phyloP scores from a whole-genome alignment of 2,329 filamentous ascomycete species.

The Microdochium bolleyi region DNA sequence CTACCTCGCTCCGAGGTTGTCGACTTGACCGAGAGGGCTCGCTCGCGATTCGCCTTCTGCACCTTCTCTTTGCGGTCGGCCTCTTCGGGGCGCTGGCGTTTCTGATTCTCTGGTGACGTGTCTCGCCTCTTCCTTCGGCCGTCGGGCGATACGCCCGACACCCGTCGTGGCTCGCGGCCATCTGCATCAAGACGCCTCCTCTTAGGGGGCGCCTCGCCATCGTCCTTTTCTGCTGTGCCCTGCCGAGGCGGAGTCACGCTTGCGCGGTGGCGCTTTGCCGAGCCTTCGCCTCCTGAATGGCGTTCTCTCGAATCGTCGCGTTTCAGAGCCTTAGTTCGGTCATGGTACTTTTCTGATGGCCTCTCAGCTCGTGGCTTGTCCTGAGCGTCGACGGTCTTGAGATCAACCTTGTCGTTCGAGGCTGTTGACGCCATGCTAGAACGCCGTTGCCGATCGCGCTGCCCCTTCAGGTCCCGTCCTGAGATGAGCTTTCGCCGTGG shows the following conservation, averaged over 20 bases:
- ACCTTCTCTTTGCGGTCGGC: slow-evolving; percentile 28
- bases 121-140: slow-evolving; percentile 34
- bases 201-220: slow-evolving; percentile 42
- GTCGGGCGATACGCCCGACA: slow-evolving; percentile 35
- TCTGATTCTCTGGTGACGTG: slow-evolving; percentile 30
- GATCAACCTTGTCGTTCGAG: slow-evolving; percentile 20
- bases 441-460: slow-evolving; percentile 50
- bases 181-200: slow-evolving; percentile 49
- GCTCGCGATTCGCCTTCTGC: slow-evolving; percentile 30
- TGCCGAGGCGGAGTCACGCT: slow-evolving; percentile 51
- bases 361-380: slow-evolving; percentile 38
- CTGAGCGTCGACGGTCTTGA: slow-evolving; percentile 37
- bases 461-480: slow-evolving; percentile 52
- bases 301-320: slow-evolving; percentile 53
- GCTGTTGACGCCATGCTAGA: slow-evolving; percentile 49
- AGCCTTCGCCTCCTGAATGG: slow-evolving; percentile 39
- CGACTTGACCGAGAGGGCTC: slow-evolving; percentile 32
- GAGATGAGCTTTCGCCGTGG: slow-evolving; percentile 57
- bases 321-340: slow-evolving; percentile 52
- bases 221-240: slow-evolving; percentile 45
- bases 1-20: slow-evolving; percentile 34
- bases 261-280: slow-evolving; percentile 49
- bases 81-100: slow-evolving; percentile 21
- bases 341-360: slow-evolving; percentile 46
- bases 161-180: slow-evolving; percentile 38